Evolutionary conservation across 2,329 filamentous ascomycete genomes (phyloP), one percentile per base, ranked within the genome.

Genomic region (Daldinia sp.): DNA sequence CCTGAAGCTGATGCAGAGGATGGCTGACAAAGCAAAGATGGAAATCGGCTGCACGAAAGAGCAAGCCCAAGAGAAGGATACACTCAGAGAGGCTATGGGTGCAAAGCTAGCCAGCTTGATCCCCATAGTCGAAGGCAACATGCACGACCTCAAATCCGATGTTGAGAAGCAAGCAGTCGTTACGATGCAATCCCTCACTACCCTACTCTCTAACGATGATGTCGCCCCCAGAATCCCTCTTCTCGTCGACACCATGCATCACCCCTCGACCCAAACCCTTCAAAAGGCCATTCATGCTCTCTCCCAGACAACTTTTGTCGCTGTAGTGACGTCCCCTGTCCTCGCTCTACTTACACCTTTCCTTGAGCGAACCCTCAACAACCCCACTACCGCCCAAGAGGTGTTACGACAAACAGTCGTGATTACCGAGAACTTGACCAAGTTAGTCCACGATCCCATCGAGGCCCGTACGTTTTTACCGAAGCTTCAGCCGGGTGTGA

Each of bases 231-330:
- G 93, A 73, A 94, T 99, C 73, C 93, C 94, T 5, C 87, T 98
- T 2, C 85, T 99, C 49, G 89, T 99, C 78, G 93, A 96, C 76
- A 92, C 93, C 49, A 97, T 99, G 90, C 92, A 97, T 77, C 89
- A 97, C 72, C 95, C 95, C 4, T 97, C 93, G 9, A 84, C 91
- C 11, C 88, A 96, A 77, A 93, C 90, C 25, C 85, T 96, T 58
- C 92, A 97, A 76, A 97, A 97, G 82, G 94, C 95, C 29, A 98
- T 99, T 68, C 95, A 97, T 75, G 95, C 94, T 45, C 84, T 99
- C 45, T 97, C 94, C 3, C 93, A 96, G 81, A 99, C 95, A 9
- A 99, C 95, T n/a, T 99, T 99, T 71, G 95, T 99, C 54, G 94
- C 95, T 58, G 86, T 96, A 68, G 95, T 99, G 71, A 97, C 93